A percentile compares a stretch with the other conserved stretches of the same genome.
phyloP scores from a whole-genome alignment of 1,284 basidiomycete genomes.

The Chalciporus sp. region DNA sequence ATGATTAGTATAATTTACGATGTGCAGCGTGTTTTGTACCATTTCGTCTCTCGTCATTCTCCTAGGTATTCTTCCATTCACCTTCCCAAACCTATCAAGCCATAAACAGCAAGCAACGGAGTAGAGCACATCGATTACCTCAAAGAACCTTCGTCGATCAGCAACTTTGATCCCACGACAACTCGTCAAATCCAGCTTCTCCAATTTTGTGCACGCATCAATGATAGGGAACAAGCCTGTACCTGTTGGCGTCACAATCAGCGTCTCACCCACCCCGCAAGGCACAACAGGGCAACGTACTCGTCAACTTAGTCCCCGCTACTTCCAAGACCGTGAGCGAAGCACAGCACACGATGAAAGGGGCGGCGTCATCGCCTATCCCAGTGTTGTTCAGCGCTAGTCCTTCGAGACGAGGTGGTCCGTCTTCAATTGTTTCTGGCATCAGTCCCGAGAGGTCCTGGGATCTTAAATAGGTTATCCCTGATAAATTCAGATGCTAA shows the following conservation, averaged over 20 bases:
- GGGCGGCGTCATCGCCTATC: constrained; percentile 57
- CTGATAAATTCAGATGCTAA: constrained; percentile 57
- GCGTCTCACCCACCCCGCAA: background rate
- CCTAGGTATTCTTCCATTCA: constrained; percentile 25
- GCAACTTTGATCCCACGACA: constrained; percentile 62
- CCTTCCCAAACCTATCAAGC: constrained; percentile 48
- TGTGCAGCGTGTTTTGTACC: too few relatives aligned
- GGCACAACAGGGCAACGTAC: constrained; percentile 37
- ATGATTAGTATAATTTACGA: too few relatives aligned
- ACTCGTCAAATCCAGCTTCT: constrained; percentile 61
- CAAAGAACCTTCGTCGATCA: constrained; percentile 68
- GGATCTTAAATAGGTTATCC: constrained; percentile 54
- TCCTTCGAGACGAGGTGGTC: constrained; percentile 42
- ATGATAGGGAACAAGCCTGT: constrained; percentile 58
- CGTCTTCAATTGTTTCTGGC: constrained; percentile 34
- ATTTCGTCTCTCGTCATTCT: too few relatives aligned
- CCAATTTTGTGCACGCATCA: constrained; percentile 54
- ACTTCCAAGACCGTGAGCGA: constrained; percentile 51
- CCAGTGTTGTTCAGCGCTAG: constrained; percentile 63
- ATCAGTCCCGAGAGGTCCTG: constrained; percentile 52
- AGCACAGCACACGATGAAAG: constrained; percentile 54
- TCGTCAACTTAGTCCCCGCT: constrained; percentile 59
- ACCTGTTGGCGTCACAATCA: constrained; percentile 37
- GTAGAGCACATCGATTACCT: constrained; percentile 39
- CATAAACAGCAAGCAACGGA: background rate